Percentiles rank a stretch among this genome's conserved stretches.
phyloP scores from a whole-genome alignment of 257 asterid species.

The Ballota nigra region DNA sequence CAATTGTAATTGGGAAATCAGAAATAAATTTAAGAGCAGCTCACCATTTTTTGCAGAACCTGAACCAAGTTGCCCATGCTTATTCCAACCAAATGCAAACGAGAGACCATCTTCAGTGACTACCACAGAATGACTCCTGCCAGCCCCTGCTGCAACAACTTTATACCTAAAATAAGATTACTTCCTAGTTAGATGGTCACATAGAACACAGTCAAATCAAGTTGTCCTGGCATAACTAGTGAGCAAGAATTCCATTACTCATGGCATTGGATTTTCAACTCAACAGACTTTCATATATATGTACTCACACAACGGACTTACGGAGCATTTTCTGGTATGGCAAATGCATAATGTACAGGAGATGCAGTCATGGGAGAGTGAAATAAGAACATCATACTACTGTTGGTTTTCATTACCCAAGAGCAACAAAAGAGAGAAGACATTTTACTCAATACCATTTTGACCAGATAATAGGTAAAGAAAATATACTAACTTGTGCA shows the following conservation, averaged over 20 bases:
- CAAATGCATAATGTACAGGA: not conserved
- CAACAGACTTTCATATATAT: not conserved
- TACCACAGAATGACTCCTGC: slow-evolving; percentile 85
- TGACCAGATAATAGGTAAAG: not conserved
- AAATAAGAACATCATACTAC: not conserved
- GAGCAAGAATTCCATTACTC: not conserved
- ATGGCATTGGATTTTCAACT: not conserved
- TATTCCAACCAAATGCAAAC: slow-evolving; percentile 93
- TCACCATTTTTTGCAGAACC: slow-evolving; percentile 82
- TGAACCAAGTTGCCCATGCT: slow-evolving; percentile 90
- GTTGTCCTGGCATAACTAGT: not conserved
- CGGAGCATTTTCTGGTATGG: not conserved
- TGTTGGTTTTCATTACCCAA: not conserved
- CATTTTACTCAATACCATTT: not conserved
- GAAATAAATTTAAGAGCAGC: slow-evolving; percentile 14
- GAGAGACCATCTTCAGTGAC: slow-evolving; percentile 76
- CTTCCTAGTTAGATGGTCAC: slow-evolving; percentile 5
- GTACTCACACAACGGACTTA: not conserved
- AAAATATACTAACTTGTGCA: slow-evolving; percentile 54
- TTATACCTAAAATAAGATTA: slow-evolving; percentile 52
- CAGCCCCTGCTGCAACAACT: slow-evolving; percentile 69
- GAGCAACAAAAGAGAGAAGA: not conserved
- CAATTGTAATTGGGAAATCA: not conserved
- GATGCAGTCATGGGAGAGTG: not conserved
- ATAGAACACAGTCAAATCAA: not conserved